These are phyloP conservation scores for Scenedesmus sp. DNA, from an alignment of 163 green algal species.

Conservation along the genomic window DNA sequence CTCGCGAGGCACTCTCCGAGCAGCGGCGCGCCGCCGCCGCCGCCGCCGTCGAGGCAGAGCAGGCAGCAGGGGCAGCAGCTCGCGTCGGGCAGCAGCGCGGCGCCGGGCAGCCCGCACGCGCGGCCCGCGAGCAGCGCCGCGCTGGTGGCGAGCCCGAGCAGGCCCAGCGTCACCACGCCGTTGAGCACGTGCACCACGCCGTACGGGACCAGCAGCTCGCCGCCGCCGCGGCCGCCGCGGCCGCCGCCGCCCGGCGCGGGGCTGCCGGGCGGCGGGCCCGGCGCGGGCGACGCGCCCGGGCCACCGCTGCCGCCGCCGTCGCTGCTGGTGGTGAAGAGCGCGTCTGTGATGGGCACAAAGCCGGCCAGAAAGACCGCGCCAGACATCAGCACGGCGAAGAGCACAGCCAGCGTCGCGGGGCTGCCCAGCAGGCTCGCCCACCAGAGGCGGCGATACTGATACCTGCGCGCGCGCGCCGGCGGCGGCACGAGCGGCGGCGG, in stretches of 20 bases:
- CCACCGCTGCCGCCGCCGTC: not conserved
- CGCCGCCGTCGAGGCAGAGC: slow-evolving; percentile 18
- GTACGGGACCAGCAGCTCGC: not conserved
- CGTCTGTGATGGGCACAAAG: slow-evolving; percentile 29
- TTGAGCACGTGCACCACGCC: slow-evolving; percentile 21
- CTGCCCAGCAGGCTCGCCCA: slow-evolving; percentile 32
- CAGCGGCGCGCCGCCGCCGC: slow-evolving; percentile 2
- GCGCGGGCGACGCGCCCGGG: too few relatives aligned
- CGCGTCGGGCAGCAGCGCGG: slow-evolving; percentile 20
- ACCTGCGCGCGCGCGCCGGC: slow-evolving; percentile 5
- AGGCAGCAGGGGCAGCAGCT: not conserved
- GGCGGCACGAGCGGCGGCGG: too few relatives aligned
- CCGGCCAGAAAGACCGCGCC: not conserved
- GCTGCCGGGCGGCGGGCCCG: too few relatives aligned
- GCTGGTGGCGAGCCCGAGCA: slow-evolving; percentile 18
- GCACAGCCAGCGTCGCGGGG: not conserved
- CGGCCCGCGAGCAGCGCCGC: not conserved
- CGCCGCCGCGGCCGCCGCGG: not conserved
- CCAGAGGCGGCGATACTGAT: slow-evolving; percentile 36
- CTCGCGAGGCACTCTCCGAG: slow-evolving; percentile 23
- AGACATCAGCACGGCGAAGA: slow-evolving; percentile 1
- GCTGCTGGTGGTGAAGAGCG: not conserved
- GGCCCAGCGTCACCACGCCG: slow-evolving; percentile 31
- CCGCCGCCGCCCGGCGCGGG: not conserved
- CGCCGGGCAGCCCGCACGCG: slow-evolving; percentile 1